Evolutionary conservation across 805 yeast species (phyloP).

Genomic region (Saccharomycopsis schoenii): DNA sequence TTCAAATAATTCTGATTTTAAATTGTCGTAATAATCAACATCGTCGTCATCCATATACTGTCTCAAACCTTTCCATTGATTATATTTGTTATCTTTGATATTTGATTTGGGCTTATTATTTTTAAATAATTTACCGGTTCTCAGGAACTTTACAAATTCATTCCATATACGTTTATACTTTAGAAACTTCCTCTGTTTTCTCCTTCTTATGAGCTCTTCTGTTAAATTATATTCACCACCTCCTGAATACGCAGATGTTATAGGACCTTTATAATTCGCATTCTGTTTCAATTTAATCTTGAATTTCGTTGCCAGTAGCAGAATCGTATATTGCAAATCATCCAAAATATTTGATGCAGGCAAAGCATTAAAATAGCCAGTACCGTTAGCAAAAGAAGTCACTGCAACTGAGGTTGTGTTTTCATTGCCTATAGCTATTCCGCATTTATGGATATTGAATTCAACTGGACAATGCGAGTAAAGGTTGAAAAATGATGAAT

Average conservation of each 20-base stretch:
- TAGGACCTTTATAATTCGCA: slow-evolving; percentile 43
- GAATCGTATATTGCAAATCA: slow-evolving; percentile 37
- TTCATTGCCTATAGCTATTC: slow-evolving; percentile 71
- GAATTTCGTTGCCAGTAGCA: slow-evolving; percentile 40
- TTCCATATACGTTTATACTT: slow-evolving; percentile 17
- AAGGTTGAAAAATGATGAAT: not conserved
- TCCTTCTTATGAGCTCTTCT: slow-evolving; percentile 18
- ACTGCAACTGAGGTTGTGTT: slow-evolving; percentile 67
- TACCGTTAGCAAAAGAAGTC: slow-evolving; percentile 43
- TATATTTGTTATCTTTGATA: not conserved
- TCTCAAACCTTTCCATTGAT: slow-evolving; percentile 65
- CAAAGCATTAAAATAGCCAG: slow-evolving; percentile 49
- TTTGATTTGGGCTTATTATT: not conserved
- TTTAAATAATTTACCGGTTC: not conserved
- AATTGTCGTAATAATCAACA: slow-evolving; percentile 23
- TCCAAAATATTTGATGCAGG: slow-evolving; percentile 44
- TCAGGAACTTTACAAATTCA: slow-evolving; percentile 22
- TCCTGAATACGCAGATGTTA: slow-evolving; percentile 16
- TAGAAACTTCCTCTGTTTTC: slow-evolving; percentile 15
- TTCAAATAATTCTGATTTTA: slow-evolving; percentile 28
- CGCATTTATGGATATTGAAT: slow-evolving; percentile 50
- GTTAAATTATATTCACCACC: slow-evolving; percentile 24
- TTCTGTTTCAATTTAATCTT: slow-evolving; percentile 61
- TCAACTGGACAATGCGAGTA: slow-evolving; percentile 49
- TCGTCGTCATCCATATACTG: slow-evolving; percentile 46